Conservation (phyloP, 2,329 filamentous ascomycete species). For the Calycina herbarum region DNA sequence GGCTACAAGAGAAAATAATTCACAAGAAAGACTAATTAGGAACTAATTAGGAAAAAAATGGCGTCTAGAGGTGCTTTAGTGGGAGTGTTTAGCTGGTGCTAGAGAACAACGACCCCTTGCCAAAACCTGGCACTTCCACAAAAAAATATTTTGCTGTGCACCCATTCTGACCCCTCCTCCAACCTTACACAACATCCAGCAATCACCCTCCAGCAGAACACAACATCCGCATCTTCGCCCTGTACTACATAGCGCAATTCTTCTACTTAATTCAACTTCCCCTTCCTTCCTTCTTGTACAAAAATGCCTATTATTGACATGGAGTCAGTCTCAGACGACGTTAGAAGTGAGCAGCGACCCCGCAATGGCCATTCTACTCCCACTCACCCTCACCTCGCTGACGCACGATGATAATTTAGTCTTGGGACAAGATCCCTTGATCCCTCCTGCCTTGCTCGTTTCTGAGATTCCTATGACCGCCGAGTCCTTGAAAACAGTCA, state of each 20-base stretch:
- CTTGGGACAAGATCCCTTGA: conserved; percentile 89
- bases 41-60: too few species aligned
- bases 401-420: conserved; percentile 53
- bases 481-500: conserved; percentile 64
- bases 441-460: conserved; percentile 83
- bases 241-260: conserved; percentile 12
- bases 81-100: too few species aligned
- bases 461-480: conserved; percentile 76
- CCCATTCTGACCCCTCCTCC: too few species aligned
- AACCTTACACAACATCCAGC: not conserved
- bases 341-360: conserved; percentile 46
- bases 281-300: conserved; percentile 9
- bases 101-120: too few species aligned
- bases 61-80: too few species aligned
- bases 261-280: conserved; percentile 4
- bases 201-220: not conserved
- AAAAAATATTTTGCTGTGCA: too few species aligned
- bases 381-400: not conserved
- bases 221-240: not conserved
- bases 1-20: too few species aligned
- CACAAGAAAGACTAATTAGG: too few species aligned
- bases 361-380: conserved; percentile 11
- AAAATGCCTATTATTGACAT: conserved; percentile 36
- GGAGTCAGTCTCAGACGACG: conserved; percentile 47
- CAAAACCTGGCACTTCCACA: too few species aligned